Percentiles rank a stretch among this genome's conserved stretches.
Conservation (phyloP, 1,284 basidiomycete species). For the Ganoderma resinaceum region DNA sequence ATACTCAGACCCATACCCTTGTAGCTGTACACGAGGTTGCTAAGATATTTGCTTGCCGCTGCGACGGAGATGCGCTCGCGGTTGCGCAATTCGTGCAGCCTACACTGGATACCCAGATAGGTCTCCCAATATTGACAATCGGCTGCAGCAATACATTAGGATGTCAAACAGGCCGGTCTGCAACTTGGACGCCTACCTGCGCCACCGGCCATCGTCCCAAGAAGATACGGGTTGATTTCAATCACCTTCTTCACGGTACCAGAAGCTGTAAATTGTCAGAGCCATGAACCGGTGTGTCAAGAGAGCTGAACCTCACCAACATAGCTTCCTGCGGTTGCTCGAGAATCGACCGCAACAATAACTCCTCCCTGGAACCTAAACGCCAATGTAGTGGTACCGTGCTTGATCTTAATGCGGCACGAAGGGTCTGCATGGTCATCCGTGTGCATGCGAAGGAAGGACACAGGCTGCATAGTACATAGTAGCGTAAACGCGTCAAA, state of each 20-base stretch:
- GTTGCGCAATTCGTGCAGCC: constrained; percentile 96
- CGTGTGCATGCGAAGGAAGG: constrained; percentile 90
- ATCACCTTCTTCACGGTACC: constrained; percentile 99
- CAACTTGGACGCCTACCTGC: constrained; percentile 67
- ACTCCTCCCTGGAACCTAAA: constrained; percentile 98
- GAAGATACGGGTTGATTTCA: constrained; percentile 98
- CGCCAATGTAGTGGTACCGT: constrained; percentile 98
- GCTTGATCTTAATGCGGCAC: constrained; percentile 97
- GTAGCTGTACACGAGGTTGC: constrained; percentile 97
- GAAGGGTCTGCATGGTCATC: constrained; percentile 93
- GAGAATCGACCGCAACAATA: constrained; percentile 97
- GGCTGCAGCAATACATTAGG: constrained; percentile 52
- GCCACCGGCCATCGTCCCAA: constrained; percentile 99
- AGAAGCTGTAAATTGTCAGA: constrained; percentile 62
- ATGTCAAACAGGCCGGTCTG: constrained; percentile 17
- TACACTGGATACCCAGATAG: constrained; percentile 97
- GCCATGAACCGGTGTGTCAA: not conserved
- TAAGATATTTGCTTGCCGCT: constrained; percentile 96
- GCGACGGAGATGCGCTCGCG: constrained; percentile 98
- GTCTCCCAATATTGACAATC: constrained; percentile 99
- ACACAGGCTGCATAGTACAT: constrained; percentile 69
- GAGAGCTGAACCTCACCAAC: constrained; percentile 68
- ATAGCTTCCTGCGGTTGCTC: constrained; percentile 97
- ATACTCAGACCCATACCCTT: constrained; percentile 99
- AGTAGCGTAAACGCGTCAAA: not conserved